Conservation (phyloP, 208 protist species). For the Leishmania tropica region DNA sequence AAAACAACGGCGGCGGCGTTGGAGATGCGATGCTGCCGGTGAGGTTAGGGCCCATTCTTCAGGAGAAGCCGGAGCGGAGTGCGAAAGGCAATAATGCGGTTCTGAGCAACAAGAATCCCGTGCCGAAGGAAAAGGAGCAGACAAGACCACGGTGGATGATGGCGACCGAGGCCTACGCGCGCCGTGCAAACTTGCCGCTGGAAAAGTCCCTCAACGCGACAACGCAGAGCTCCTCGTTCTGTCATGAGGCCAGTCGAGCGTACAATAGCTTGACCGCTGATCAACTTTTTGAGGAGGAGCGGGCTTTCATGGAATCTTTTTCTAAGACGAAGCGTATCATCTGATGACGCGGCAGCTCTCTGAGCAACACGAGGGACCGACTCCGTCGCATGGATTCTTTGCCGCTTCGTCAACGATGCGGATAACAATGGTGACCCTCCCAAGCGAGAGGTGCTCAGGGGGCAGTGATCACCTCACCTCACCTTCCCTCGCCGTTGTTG, state of each 20-base stretch:
- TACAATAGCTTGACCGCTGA: slow-evolving; percentile 40
- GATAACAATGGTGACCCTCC: background rate
- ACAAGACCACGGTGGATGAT: slow-evolving; percentile 47
- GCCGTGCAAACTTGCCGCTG: slow-evolving; percentile 11
- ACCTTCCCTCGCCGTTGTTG: background rate
- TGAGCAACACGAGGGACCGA: background rate
- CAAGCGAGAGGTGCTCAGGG: background rate
- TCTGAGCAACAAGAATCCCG: background rate
- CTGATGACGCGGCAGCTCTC: background rate
- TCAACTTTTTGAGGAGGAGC: slow-evolving; percentile 52
- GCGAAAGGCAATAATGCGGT: background rate
- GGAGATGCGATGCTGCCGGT: background rate
- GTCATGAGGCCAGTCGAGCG: slow-evolving; percentile 1
- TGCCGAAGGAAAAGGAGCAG: slow-evolving; percentile 11
- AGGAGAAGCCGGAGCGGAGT: background rate
- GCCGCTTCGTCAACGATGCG: background rate
- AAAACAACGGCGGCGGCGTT: background rate
- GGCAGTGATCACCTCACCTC: background rate
- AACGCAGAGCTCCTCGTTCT: slow-evolving; percentile 1
- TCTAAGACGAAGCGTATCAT: slow-evolving; percentile 21
- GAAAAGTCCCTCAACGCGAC: background rate
- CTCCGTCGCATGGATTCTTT: background rate
- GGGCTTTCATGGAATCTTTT: slow-evolving; percentile 56
- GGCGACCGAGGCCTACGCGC: slow-evolving; percentile 35
- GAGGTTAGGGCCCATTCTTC: background rate